These are phyloP conservation scores for Populus euphratica DNA, from an alignment of 345 rosid genomes.

Conservation along the genomic window DNA sequence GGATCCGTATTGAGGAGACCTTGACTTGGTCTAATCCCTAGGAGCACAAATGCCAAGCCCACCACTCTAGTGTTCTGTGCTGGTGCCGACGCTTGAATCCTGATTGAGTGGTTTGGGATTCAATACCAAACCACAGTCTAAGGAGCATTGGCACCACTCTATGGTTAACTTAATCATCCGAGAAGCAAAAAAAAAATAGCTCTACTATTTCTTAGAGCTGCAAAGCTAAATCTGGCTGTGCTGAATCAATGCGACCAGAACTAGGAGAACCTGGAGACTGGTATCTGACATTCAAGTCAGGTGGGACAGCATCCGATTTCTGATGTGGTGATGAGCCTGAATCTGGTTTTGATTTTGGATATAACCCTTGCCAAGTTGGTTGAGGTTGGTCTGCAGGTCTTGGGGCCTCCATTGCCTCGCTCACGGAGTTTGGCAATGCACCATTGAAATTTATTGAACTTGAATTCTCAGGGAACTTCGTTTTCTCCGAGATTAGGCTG, in stretches of 20 bases:
- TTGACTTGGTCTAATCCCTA: not conserved
- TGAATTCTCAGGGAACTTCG: slow-evolving; percentile 20
- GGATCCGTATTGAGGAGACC: slow-evolving; percentile 21
- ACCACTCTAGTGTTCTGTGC: not conserved
- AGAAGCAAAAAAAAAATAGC: not conserved
- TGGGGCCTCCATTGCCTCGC: slow-evolving; percentile 7
- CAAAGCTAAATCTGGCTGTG: slow-evolving; percentile 92
- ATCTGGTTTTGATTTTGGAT: slow-evolving; percentile 55
- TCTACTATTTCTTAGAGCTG: slow-evolving; percentile 48
- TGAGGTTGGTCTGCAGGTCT: slow-evolving; percentile 56
- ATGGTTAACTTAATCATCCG: slow-evolving; percentile 23
- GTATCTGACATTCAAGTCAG: slow-evolving; percentile 80
- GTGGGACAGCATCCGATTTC: slow-evolving; percentile 72
- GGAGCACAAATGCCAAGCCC: slow-evolving; percentile 17
- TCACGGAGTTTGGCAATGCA: slow-evolving; percentile 19
- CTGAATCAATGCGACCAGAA: slow-evolving; percentile 69
- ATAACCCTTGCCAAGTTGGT: slow-evolving; percentile 55
- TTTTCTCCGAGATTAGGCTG: slow-evolving; percentile 20
- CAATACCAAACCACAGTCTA: not conserved
- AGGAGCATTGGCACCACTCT: slow-evolving; percentile 19
- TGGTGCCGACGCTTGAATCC: not conserved
- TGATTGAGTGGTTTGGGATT: not conserved
- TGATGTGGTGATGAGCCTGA: slow-evolving; percentile 53
- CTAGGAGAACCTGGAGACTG: slow-evolving; percentile 89
- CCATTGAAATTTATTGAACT: not conserved